Conservation (phyloP, 108 stramenopile genomes). For the Licmophora abbreviata region DNA sequence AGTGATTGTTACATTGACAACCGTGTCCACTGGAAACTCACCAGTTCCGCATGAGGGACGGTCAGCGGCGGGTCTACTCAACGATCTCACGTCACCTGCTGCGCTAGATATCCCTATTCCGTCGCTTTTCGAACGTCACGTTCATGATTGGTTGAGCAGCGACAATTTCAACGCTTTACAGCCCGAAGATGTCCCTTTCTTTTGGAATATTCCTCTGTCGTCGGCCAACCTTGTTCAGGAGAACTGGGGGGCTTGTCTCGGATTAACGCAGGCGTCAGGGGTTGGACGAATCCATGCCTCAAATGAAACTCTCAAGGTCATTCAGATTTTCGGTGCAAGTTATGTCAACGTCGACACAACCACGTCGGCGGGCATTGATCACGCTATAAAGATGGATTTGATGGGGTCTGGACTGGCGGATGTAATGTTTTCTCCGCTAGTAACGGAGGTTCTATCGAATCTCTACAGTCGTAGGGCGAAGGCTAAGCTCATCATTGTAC, state of each 20-base stretch:
- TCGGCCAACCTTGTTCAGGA: neutral
- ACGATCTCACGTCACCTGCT: neutral
- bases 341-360: slow-evolving; percentile 16
- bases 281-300: neutral
- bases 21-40: neutral
- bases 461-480: neutral
- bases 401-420: slow-evolving; percentile 7
- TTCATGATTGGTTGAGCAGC: slow-evolving; percentile 3
- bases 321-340: slow-evolving; percentile 1
- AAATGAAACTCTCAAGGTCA: neutral
- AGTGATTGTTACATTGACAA: neutral
- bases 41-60: neutral
- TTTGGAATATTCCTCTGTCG: slow-evolving; percentile 7
- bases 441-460: neutral
- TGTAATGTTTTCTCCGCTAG: slow-evolving; percentile 4
- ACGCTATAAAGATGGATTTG: slow-evolving; percentile 4
- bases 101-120: neutral
- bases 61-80: neutral
- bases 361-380: slow-evolving; percentile 7
- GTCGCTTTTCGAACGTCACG: neutral
- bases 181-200: slow-evolving; percentile 18
- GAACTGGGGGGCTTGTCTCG: neutral
- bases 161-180: too few species aligned
- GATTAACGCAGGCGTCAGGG: neutral
- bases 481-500: neutral